phyloP scores from a whole-genome alignment of 257 asterid species.

The Solanum habrochaites region DNA sequence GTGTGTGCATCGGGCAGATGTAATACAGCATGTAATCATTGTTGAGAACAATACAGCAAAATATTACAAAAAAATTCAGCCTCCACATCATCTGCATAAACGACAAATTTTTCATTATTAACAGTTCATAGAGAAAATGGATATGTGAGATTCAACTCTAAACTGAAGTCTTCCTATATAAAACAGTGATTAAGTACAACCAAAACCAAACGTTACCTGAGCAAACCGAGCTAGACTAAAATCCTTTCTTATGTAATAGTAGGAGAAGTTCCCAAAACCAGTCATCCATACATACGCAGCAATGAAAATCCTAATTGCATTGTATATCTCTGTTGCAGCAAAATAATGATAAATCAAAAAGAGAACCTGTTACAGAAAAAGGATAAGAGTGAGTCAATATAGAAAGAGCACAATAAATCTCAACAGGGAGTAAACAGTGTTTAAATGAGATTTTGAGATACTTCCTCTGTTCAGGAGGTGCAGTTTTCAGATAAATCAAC shows the following conservation, averaged over 20 bases:
- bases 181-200: background rate
- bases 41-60: conserved; percentile 81
- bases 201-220: conserved; percentile 45
- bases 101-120: background rate
- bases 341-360: conserved; percentile 95
- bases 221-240: conserved; percentile 90
- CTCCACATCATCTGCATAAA: conserved; percentile 99
- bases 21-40: conserved; percentile 90
- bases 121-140: background rate
- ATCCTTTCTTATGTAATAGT: conserved; percentile 86
- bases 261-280: conserved; percentile 97
- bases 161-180: background rate
- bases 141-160: background rate
- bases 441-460: background rate
- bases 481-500: background rate
- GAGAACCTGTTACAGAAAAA: conserved; percentile 44
- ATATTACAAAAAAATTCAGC: conserved; percentile 89
- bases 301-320: conserved; percentile 88
- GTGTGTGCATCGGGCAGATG: conserved; percentile 99
- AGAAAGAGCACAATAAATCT: background rate
- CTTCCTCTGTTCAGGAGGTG: background rate
- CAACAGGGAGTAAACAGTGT: background rate
- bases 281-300: conserved; percentile 99
- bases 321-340: conserved; percentile 94
- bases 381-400: background rate